phyloP scores from a whole-genome alignment of 1,284 basidiomycete species.

The Phenoliferia sp. region DNA sequence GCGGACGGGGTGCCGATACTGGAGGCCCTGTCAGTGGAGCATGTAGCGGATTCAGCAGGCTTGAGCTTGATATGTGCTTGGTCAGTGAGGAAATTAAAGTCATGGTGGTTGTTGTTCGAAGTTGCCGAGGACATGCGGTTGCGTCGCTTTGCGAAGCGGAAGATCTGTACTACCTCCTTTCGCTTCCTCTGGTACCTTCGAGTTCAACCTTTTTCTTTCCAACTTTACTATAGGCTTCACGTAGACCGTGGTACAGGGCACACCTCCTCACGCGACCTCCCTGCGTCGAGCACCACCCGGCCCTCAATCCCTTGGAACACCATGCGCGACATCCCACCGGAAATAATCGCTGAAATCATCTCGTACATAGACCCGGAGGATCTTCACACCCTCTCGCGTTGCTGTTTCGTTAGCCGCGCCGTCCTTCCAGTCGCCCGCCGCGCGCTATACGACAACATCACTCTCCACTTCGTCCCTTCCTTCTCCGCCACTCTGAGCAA shows the following conservation, averaged over 20 bases:
- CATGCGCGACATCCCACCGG: neutral
- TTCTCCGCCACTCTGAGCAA: neutral
- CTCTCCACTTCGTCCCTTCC: neutral
- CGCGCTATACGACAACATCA: neutral
- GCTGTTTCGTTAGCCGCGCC: neutral
- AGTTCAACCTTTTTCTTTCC: no score
- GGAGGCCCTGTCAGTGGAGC: neutral
- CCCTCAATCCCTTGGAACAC: no score
- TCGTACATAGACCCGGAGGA: neutral
- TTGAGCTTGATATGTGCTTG: neutral
- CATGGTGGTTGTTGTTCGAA: no score
- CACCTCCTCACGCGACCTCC: no score
- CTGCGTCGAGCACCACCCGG: no score
- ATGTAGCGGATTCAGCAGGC: neutral
- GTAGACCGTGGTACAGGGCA: no score
- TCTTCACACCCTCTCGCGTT: neutral
- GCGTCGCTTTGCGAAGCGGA: neutral
- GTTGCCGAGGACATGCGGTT: neutral
- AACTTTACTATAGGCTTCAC: no score
- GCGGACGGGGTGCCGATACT: neutral
- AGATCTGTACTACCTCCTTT: neutral
- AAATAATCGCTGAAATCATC: neutral
- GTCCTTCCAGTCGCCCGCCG: neutral
- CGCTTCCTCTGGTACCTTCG: neutral
- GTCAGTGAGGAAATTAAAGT: no score